These are phyloP conservation scores for Candida buenavistaensis DNA, from an alignment of 1,139 yeast species.

Conservation along the genomic window DNA sequence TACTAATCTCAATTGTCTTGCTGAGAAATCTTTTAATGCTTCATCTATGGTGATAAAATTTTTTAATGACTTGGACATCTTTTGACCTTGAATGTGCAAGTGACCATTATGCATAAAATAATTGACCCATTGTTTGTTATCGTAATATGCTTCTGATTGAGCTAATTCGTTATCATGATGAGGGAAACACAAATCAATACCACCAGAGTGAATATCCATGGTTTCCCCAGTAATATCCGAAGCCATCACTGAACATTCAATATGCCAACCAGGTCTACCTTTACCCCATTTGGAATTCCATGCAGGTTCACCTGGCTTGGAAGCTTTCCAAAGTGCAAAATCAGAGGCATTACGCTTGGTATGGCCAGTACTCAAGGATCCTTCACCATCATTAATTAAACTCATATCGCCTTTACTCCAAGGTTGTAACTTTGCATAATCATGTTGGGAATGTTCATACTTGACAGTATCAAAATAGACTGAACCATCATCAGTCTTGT, in stretches of 20 bases:
- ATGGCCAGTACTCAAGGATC: conserved; percentile 64
- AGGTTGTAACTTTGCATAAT: conserved; percentile 94
- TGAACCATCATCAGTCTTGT: conserved; percentile 79
- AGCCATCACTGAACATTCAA: conserved; percentile 99
- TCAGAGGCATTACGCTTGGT: conserved; percentile 76
- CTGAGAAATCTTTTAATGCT: conserved; percentile 67
- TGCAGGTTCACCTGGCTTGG: conserved; percentile 95
- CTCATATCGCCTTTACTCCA: conserved; percentile 93
- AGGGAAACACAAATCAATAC: conserved; percentile 97
- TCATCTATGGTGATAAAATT: conserved; percentile 94
- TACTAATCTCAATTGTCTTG: conserved; percentile 85
- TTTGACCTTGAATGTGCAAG: conserved; percentile 95
- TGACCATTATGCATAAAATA: conserved; percentile 97
- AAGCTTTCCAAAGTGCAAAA: conserved; percentile 95
- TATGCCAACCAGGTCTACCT: conserved; percentile 99
- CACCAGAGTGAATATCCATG: conserved; percentile 97
- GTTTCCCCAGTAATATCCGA: conserved; percentile 78
- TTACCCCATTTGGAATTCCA: conserved; percentile 97
- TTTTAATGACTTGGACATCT: conserved; percentile 93
- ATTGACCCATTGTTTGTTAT: conserved; percentile 92
- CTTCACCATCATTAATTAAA: conserved; percentile 93
- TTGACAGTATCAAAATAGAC: conserved; percentile 91
- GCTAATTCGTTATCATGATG: conserved; percentile 99
- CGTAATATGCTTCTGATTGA: conserved; percentile 91
- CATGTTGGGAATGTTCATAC: conserved; percentile 76